Percentiles rank a stretch among this genome's conserved stretches.
These are phyloP conservation scores for Mycena latifolia DNA, from an alignment of 768 basidiomycete genomes.

Conservation along the genomic window DNA sequence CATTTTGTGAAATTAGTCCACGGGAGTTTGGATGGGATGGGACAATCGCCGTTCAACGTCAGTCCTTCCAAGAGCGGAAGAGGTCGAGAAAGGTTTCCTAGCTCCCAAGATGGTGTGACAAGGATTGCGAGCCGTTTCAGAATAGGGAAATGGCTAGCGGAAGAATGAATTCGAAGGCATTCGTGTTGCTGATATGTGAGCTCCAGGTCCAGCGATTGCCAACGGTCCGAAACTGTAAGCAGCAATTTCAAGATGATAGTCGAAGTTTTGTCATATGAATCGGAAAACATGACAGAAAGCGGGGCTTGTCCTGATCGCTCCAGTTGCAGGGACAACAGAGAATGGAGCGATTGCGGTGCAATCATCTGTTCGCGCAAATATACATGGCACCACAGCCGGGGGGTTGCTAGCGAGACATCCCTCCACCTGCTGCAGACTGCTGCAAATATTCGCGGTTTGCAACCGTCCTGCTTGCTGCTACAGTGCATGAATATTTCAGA, in stretches of 20 bases:
- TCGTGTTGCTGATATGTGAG: not conserved
- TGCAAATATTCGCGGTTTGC: constrained; percentile 20
- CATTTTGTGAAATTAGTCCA: constrained; percentile 26
- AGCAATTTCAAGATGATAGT: constrained; percentile 6
- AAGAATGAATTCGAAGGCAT: not conserved
- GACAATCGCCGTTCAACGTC: not conserved
- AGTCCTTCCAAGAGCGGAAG: constrained; percentile 26
- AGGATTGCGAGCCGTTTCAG: constrained; percentile 15
- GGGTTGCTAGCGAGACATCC: constrained; percentile 15
- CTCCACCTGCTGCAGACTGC: constrained; percentile 27
- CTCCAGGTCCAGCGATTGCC: constrained; percentile 17
- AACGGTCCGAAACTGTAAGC: constrained; percentile 23
- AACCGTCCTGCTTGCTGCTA: not conserved
- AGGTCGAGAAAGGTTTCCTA: constrained; percentile 30
- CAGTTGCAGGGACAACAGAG: constrained; percentile 24
- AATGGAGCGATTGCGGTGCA: constrained; percentile 1
- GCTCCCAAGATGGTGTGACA: constrained; percentile 1
- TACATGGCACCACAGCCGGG: constrained; percentile 24
- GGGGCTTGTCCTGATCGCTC: constrained; percentile 23
- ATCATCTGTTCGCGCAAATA: constrained; percentile 3
- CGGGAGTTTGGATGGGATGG: constrained; percentile 10
- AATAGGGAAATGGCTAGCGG: constrained; percentile 12
- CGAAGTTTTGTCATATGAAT: not conserved
- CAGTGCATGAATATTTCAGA: constrained; percentile 28
- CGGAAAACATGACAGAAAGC: constrained; percentile 8